Evolutionary conservation across 257 asterid species (phyloP).

Genomic region (Solanum infundibuliforme): DNA sequence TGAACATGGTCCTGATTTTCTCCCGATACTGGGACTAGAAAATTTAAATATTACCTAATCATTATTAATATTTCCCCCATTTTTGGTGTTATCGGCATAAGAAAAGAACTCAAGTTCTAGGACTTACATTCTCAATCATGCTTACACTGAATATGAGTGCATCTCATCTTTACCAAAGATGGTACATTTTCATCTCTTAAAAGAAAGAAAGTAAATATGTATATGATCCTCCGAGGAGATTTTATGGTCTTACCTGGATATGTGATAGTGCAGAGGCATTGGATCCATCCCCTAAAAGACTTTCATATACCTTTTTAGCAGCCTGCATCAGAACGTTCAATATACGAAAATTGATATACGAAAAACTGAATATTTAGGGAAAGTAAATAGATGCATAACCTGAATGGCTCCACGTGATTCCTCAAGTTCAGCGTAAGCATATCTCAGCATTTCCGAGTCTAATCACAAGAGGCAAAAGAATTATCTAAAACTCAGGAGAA

Average conservation of each 20-base stretch:
- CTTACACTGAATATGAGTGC: background rate
- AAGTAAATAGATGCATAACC: conserved; percentile 22
- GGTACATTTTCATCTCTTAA: background rate
- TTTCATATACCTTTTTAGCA: conserved; percentile 79
- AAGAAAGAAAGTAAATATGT: background rate
- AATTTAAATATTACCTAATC: background rate
- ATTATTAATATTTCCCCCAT: background rate
- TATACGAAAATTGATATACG: background rate
- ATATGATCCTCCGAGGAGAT: background rate
- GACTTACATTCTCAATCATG: background rate
- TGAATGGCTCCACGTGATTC: conserved; percentile 86
- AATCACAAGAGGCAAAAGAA: conserved; percentile 16
- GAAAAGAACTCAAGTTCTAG: background rate
- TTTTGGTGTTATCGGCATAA: background rate
- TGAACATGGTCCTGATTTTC: background rate
- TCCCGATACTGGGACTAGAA: background rate
- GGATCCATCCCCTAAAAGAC: conserved; percentile 76
- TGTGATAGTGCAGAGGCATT: conserved; percentile 75
- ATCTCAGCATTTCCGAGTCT: conserved; percentile 90
- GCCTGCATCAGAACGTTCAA: conserved; percentile 34
- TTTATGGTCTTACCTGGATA: conserved; percentile 52
- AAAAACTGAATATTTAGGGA: background rate
- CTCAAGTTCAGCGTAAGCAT: conserved; percentile 95
- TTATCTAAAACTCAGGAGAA: background rate
- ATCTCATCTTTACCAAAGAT: background rate